These are phyloP conservation scores for Fulvia fulva DNA, from an alignment of 2,329 filamentous ascomycete species.

Conservation along the genomic window DNA sequence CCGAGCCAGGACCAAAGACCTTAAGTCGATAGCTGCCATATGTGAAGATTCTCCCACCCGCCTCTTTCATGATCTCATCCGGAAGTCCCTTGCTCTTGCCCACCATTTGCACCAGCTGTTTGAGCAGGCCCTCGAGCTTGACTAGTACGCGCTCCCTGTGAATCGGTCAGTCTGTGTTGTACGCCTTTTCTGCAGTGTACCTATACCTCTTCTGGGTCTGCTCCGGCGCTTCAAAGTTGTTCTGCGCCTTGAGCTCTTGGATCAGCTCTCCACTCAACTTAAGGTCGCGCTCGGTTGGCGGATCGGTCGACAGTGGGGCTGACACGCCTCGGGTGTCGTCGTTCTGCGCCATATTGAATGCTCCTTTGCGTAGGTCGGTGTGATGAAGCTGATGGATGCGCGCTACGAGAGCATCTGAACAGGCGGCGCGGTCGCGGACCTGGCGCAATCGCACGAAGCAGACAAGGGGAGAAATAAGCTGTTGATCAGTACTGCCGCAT, in stretches of 20 bases:
- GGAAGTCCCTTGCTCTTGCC: conserved; percentile 70
- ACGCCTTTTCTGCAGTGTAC: neutral
- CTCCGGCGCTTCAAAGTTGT: conserved; percentile 81
- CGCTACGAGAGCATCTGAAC: neutral
- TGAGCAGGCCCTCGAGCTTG: conserved; percentile 72
- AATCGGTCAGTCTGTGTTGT: conserved; percentile 12
- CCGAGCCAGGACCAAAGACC: conserved; percentile 89
- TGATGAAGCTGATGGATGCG: neutral
- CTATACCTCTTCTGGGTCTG: conserved; percentile 77
- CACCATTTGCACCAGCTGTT: conserved; percentile 83
- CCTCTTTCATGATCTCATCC: conserved; percentile 72
- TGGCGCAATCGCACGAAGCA: neutral
- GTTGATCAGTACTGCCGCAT: neutral
- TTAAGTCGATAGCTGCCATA: conserved; percentile 94
- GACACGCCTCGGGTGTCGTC: conserved; percentile 17
- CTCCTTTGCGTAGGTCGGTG: conserved; percentile 2
- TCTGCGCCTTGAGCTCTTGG: conserved; percentile 78
- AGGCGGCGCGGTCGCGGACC: neutral
- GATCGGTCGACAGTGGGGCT: conserved; percentile 66
- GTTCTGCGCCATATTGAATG: conserved; percentile 15
- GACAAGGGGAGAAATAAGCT: neutral
- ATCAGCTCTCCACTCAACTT: conserved; percentile 74
- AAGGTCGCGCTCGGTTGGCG: conserved; percentile 74
- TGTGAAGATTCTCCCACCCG: conserved; percentile 89
- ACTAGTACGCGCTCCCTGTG: conserved; percentile 67